A percentile compares a stretch with the other conserved stretches of the same genome.
Conservation (phyloP, 495 filamentous ascomycete genomes). For the Penicillium paradoxum region DNA sequence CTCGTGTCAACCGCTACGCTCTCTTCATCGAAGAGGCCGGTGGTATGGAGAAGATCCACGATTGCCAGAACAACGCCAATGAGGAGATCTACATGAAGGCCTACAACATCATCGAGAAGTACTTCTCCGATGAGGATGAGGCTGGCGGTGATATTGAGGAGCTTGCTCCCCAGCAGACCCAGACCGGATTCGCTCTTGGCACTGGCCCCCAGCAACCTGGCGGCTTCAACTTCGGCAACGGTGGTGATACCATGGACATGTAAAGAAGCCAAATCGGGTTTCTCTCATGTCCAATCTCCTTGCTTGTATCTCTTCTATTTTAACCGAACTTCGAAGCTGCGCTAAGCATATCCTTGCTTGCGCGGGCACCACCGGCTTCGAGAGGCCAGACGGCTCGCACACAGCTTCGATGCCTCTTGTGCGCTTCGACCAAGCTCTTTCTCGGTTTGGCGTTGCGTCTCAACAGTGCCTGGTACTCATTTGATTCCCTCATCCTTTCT, state of each 20-base stretch:
- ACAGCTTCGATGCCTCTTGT: background rate
- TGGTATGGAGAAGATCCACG: slow-evolving; percentile 99
- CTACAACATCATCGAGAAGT: slow-evolving; percentile 99
- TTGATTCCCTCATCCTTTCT: slow-evolving; percentile 10
- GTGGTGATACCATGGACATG: slow-evolving; percentile 96
- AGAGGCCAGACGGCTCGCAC: background rate
- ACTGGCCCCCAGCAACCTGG: slow-evolving; percentile 67
- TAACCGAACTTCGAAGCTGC: slow-evolving; percentile 1
- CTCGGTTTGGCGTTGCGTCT: slow-evolving; percentile 1
- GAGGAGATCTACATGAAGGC: slow-evolving; percentile 99
- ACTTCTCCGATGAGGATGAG: slow-evolving; percentile 98
- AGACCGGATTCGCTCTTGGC: slow-evolving; percentile 80
- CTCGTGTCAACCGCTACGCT: slow-evolving; percentile 91
- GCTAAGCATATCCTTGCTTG: slow-evolving; percentile 1
- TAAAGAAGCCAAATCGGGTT: slow-evolving; percentile 43
- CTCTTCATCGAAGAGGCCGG: slow-evolving; percentile 98
- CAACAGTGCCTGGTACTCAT: slow-evolving; percentile 4
- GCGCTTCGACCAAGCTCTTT: slow-evolving; percentile 1
- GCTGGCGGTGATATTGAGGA: slow-evolving; percentile 70
- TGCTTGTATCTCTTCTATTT: background rate
- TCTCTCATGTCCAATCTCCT: background rate
- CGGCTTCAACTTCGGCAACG: slow-evolving; percentile 91
- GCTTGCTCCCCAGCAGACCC: slow-evolving; percentile 60
- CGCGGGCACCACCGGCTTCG: background rate
- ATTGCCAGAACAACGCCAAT: slow-evolving; percentile 99